These are phyloP conservation scores for Agrocybe praecox DNA, from an alignment of 768 basidiomycete genomes.

Conservation along the genomic window DNA sequence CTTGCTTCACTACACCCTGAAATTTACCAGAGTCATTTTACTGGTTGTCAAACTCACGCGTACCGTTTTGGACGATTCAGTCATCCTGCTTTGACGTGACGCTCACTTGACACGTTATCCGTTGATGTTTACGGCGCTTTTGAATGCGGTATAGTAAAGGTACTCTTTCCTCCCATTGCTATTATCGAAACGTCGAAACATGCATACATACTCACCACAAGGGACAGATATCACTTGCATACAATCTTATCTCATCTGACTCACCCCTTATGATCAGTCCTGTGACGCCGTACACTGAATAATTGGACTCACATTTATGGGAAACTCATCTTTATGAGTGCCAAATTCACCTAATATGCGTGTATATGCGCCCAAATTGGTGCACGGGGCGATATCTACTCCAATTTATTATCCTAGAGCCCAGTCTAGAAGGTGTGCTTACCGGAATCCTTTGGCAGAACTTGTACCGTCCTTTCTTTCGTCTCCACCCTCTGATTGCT, in stretches of 20 bases:
- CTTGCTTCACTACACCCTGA: not conserved
- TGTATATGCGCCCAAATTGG: too few species aligned
- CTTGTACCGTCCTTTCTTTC: not conserved
- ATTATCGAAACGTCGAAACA: not conserved
- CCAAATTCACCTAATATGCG: too few species aligned
- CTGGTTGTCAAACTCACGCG: not conserved
- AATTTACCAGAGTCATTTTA: not conserved
- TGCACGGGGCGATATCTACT: too few species aligned
- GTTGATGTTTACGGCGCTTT: not conserved
- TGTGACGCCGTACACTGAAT: not conserved
- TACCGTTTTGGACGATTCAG: not conserved
- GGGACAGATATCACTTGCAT: not conserved
- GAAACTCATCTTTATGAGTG: too few species aligned
- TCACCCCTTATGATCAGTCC: not conserved
- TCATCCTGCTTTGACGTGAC: not conserved
- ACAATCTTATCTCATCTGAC: not conserved
- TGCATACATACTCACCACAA: not conserved
- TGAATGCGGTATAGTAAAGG: not conserved
- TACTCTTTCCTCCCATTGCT: not conserved
- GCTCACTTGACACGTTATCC: not conserved
- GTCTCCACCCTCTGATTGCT: not conserved
- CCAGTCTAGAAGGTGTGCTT: too few species aligned
- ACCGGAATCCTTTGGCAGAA: too few species aligned
- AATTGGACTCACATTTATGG: too few species aligned
- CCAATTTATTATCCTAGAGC: too few species aligned